phyloP scores from a whole-genome alignment of 805 yeast species.

The Blastobotrys chiropterorum region DNA sequence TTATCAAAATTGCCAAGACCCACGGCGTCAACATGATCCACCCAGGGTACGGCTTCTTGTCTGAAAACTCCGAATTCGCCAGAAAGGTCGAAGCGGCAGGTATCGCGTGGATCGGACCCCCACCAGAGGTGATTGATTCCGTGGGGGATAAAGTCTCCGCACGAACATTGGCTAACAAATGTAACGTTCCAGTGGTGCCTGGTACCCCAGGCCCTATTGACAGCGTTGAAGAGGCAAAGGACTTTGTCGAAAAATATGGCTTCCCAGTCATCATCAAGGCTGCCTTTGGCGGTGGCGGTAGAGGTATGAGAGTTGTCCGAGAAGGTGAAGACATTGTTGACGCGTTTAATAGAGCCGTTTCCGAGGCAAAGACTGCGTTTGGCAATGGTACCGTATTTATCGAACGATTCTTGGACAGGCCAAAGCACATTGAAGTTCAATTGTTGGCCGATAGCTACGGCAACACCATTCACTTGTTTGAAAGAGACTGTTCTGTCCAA shows the following conservation, averaged over 20 bases:
- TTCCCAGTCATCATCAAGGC: constrained; percentile 97
- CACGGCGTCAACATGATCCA: constrained; percentile 82
- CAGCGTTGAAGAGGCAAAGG: constrained; percentile 65
- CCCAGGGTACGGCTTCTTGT: constrained; percentile 87
- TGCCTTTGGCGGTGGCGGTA: constrained; percentile 99
- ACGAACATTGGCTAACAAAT: constrained; percentile 73
- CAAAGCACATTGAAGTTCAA: constrained; percentile 98
- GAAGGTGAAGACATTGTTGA: constrained; percentile 91
- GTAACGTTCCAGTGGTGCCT: constrained; percentile 89
- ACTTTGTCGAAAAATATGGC: constrained; percentile 78
- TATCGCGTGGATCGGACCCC: constrained; percentile 94
- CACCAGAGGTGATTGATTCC: constrained; percentile 77
- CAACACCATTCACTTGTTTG: constrained; percentile 90
- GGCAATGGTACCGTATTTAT: constrained; percentile 98
- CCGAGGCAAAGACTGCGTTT: constrained; percentile 92
- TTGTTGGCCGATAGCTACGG: constrained; percentile 90
- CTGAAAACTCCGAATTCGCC: constrained; percentile 92
- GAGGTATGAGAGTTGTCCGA: constrained; percentile 98
- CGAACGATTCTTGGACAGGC: constrained; percentile 89
- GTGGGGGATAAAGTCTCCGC: constrained; percentile 98
- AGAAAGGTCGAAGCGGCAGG: constrained; percentile 85
- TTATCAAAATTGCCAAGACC: constrained; percentile 73
- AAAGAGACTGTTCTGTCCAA: constrained; percentile 99
- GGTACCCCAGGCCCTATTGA: constrained; percentile 98
- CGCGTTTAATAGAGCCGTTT: constrained; percentile 87